Conservation (phyloP, 1,284 basidiomycete species). For the Ustilago cynodontis region DNA sequence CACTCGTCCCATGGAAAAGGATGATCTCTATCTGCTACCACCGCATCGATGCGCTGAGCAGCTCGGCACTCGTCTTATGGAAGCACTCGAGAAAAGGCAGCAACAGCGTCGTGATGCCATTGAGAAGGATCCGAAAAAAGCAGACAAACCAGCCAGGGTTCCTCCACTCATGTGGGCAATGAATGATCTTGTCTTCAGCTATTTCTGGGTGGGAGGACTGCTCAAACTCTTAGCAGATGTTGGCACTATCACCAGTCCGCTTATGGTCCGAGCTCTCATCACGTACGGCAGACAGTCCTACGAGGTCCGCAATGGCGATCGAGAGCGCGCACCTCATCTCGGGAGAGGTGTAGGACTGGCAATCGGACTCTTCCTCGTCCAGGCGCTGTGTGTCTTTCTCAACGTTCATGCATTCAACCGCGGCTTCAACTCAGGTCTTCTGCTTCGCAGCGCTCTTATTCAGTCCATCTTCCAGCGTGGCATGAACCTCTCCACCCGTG, state of each 20-base stretch:
- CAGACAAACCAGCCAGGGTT: constrained; percentile 27
- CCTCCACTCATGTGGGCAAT: constrained; percentile 35
- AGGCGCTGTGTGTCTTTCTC: constrained; percentile 40
- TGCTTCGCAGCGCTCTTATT: constrained; percentile 39
- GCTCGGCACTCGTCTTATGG: constrained; percentile 10
- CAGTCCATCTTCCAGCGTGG: constrained; percentile 45
- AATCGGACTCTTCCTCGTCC: constrained; percentile 71
- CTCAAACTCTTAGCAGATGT: constrained; percentile 38
- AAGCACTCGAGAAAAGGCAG: constrained; percentile 11
- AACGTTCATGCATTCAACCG: constrained; percentile 52
- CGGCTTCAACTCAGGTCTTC: constrained; percentile 38
- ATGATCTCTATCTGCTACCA: constrained; percentile 43
- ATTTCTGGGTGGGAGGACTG: constrained; percentile 46
- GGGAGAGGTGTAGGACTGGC: constrained; percentile 82
- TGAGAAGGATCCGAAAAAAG: constrained; percentile 3
- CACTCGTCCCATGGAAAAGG: constrained; percentile 40
- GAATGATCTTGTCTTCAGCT: constrained; percentile 43
- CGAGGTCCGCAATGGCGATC: constrained; percentile 71
- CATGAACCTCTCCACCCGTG: constrained; percentile 33
- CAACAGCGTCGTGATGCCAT: not conserved
- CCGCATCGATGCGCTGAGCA: constrained; percentile 6
- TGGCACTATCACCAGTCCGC: constrained; percentile 45
- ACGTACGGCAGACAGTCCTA: constrained; percentile 80
- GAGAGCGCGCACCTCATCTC: constrained; percentile 61
- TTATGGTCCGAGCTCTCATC: constrained; percentile 75